Percentiles rank a stretch among this genome's conserved stretches.
Conservation (phyloP, 768 basidiomycete species). For the Amanita rimosa region DNA sequence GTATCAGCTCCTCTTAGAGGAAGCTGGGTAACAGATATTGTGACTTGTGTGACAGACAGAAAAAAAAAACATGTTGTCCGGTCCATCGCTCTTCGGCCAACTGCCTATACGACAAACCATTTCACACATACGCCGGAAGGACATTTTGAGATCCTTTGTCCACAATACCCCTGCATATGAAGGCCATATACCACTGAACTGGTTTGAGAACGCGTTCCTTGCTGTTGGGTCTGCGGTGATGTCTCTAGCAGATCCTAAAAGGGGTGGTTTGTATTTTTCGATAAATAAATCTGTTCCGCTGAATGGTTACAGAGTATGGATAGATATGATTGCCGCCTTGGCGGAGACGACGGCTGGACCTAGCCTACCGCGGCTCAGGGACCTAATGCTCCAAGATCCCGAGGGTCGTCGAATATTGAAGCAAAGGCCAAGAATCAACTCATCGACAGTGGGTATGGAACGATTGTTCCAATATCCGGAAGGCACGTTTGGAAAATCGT, state of each 20-base stretch:
- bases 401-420: slow-evolving; percentile 82
- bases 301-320: slow-evolving; percentile 3
- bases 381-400: slow-evolving; percentile 61
- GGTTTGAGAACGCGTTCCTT: slow-evolving; percentile 77
- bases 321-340: slow-evolving; percentile 93
- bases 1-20: neutral
- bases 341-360: slow-evolving; percentile 87
- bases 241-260: slow-evolving; percentile 67
- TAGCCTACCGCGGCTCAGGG: slow-evolving; percentile 64
- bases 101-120: neutral
- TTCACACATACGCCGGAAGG: neutral
- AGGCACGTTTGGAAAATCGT: slow-evolving; percentile 78
- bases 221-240: slow-evolving; percentile 79
- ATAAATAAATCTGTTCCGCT: neutral
- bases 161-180: slow-evolving; percentile 45
- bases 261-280: slow-evolving; percentile 61
- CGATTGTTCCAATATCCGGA: slow-evolving; percentile 55
- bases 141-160: neutral
- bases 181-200: slow-evolving; percentile 73
- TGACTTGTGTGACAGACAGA: neutral
- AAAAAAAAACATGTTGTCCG: no score
- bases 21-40: neutral
- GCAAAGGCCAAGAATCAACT: slow-evolving; percentile 75
- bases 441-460: slow-evolving; percentile 62
- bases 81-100: neutral